Conservation (phyloP, 257 asterid species). For the Solanum bulbocastanum region DNA sequence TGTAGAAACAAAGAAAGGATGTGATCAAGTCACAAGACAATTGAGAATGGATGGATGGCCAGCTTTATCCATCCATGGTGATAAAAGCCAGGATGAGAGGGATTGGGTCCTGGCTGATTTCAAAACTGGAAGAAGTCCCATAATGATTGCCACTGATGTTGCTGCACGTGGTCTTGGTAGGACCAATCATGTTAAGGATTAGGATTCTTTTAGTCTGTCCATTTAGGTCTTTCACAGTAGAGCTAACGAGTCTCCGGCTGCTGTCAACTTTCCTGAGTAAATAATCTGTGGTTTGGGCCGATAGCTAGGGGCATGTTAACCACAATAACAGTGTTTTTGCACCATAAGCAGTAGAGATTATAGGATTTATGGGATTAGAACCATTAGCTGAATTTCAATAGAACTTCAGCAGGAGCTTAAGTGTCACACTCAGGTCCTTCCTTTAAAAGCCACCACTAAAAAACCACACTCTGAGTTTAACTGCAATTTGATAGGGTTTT, state of each 20-base stretch:
- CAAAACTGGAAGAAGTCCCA: constrained; percentile 74
- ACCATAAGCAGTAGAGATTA: not conserved
- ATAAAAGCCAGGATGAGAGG: constrained; percentile 87
- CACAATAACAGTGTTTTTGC: not conserved
- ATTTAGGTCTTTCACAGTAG: constrained; percentile 21
- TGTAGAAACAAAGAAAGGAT: constrained; percentile 89
- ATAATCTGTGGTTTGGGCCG: constrained; percentile 46
- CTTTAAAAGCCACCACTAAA: not conserved
- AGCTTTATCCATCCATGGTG: constrained; percentile 89
- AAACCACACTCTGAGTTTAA: not conserved
- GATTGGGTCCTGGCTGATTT: constrained; percentile 92
- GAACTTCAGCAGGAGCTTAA: not conserved
- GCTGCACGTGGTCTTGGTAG: constrained; percentile 99
- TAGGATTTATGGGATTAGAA: not conserved
- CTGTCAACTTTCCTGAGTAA: constrained; percentile 53
- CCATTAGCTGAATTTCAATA: not conserved
- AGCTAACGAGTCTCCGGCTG: constrained; percentile 75
- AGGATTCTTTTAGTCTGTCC: constrained; percentile 36
- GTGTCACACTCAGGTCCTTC: not conserved
- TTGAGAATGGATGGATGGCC: constrained; percentile 95
- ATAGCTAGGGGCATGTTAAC: constrained; percentile 9
- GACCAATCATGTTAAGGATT: constrained; percentile 49
- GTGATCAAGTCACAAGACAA: constrained; percentile 83
- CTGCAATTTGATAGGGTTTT: not conserved
- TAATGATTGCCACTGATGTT: constrained; percentile 96